phyloP scores from a whole-genome alignment of 1,284 basidiomycete genomes.

The Rhodotorula sp. region DNA sequence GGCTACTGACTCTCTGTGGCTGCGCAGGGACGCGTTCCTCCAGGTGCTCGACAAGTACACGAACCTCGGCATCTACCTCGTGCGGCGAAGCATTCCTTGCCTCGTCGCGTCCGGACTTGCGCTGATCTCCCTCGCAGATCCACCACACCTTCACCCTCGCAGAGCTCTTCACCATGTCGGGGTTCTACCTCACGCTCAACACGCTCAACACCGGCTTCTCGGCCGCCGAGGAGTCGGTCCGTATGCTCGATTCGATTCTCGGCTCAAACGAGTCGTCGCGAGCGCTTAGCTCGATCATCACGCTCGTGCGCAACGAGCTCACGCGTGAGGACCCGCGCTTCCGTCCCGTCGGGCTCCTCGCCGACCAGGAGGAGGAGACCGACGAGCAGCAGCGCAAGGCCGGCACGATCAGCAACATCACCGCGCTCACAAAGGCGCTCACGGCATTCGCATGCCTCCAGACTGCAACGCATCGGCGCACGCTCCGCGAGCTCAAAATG shows the following conservation, averaged over 20 bases:
- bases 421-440: slow-evolving; percentile 56
- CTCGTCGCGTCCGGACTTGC: too few species aligned
- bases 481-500: slow-evolving; percentile 50
- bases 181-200: slow-evolving; percentile 55
- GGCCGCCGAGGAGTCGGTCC: slow-evolving; percentile 57
- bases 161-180: slow-evolving; percentile 58
- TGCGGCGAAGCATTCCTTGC: slow-evolving; percentile 28
- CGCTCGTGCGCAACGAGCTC: slow-evolving; percentile 55
- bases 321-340: slow-evolving; percentile 49
- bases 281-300: slow-evolving; percentile 56
- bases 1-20: background rate
- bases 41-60: slow-evolving; percentile 57
- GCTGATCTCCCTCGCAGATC: slow-evolving; percentile 35
- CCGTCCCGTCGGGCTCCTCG: slow-evolving; percentile 45
- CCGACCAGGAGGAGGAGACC: background rate
- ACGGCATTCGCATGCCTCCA: slow-evolving; percentile 57
- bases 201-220: slow-evolving; percentile 50
- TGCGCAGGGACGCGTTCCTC: slow-evolving; percentile 50
- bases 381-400: background rate
- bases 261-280: slow-evolving; percentile 58
- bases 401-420: slow-evolving; percentile 48
- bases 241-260: slow-evolving; percentile 57
- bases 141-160: slow-evolving; percentile 58
- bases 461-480: slow-evolving; percentile 55
- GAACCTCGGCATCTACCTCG: slow-evolving; percentile 58